Conservation (phyloP, 2,329 filamentous ascomycete species). For the Phyllosticta citriasiana region DNA sequence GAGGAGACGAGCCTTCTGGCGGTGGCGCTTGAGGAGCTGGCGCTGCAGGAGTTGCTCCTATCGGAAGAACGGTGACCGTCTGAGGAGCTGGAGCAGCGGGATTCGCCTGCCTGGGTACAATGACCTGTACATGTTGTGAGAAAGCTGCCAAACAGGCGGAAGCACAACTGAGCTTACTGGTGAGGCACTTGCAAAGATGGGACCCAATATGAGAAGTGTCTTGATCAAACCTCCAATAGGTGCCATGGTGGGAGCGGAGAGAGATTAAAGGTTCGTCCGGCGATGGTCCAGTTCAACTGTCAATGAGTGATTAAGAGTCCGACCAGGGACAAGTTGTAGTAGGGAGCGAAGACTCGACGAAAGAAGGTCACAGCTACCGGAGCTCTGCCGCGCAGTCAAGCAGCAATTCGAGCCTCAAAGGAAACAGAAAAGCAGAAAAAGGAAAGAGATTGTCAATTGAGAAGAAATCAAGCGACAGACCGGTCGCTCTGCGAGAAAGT, state of each 20-base stretch:
- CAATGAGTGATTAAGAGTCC: not conserved
- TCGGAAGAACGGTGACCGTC: not conserved
- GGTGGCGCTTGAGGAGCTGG: not conserved
- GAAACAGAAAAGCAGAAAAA: slow-evolving; percentile 20
- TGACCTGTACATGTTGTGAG: not conserved
- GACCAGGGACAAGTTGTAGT: slow-evolving; percentile 4
- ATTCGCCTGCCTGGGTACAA: not conserved
- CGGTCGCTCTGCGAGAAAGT: not conserved
- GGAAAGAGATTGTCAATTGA: not conserved
- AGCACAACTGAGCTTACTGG: not conserved
- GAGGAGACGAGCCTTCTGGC: not conserved
- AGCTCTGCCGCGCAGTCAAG: not conserved
- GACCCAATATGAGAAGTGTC: not conserved
- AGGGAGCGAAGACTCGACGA: not conserved
- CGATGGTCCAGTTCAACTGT: not conserved
- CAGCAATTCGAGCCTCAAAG: slow-evolving; percentile 12
- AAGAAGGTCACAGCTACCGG: not conserved
- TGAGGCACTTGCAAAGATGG: not conserved
- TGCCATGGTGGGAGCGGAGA: not conserved
- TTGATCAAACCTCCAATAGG: not conserved
- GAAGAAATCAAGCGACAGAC: not conserved
- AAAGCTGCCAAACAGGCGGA: not conserved
- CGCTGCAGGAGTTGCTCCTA: not conserved
- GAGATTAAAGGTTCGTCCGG: not conserved
- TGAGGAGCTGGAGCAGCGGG: not conserved